Base-by-base conservation (phyloP, 1,139 yeast species). In the Barnettozyma hawaiiensis region DNA sequence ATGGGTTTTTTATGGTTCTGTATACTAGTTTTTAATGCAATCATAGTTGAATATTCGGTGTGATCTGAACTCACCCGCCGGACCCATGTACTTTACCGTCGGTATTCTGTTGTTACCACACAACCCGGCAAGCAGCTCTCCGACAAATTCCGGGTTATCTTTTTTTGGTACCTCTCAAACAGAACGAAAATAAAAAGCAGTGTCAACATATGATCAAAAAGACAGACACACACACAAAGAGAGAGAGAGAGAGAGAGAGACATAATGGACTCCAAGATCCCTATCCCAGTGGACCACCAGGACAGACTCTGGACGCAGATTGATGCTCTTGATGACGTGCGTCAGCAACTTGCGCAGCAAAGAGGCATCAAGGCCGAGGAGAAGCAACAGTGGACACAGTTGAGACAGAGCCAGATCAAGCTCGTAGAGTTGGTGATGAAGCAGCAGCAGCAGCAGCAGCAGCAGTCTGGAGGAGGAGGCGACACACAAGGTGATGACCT, bases 301-400 rank as follows among this genome's bases (percentile, higher is more conserved):
- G 95, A 86, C 61, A 73, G 76, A 54, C 66, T 86, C 40, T 89
- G 96, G 95, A 81, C 94, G 3, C 95, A 87, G 55, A 81, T 89
- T 38, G 96, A 85, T 56, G 85, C 85, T 1, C 68, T 90, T 47
- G 92, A 86, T 52, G 96, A 86, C 52, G 95, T 89, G 4, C 75
- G 76, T 44, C 69, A 69, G 44, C 73, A 84, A 73, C 80, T 89
- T 0, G 65, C 65, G 15, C 77, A 80, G 42, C 78, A 78, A 1
- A 54, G 64, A 24, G 71, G 69, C 14, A 40, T 41, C 46, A 76
- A 76, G 34, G 75, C 80, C 57, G 83, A 82, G 39, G 69, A 70
- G 4, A 68, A 71, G 31, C 85, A 84, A 8, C 80, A 81, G 32
- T 62, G 89, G 47, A 65, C 64, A 21, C 67, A 71, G 41, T 67